These are phyloP conservation scores for Paramecium caudatum DNA, from an alignment of 73 alveolate genomes.

Conservation along the genomic window DNA sequence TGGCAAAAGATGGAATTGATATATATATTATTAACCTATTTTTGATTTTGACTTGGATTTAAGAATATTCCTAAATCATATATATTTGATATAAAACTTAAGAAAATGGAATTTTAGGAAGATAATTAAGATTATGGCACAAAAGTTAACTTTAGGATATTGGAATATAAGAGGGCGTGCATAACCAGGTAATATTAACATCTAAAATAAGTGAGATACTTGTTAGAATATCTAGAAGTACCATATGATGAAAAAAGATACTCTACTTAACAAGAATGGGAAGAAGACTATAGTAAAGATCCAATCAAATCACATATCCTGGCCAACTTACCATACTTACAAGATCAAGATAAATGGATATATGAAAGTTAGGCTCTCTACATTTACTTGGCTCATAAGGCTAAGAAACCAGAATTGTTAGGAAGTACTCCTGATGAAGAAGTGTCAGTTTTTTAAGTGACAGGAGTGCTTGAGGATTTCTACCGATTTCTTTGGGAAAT, in stretches of 20 bases:
- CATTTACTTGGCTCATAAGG: background rate
- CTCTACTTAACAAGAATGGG: background rate
- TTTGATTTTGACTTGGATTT: too few relatives aligned
- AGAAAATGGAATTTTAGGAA: too few relatives aligned
- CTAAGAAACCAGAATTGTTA: background rate
- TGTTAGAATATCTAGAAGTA: conserved; percentile 51
- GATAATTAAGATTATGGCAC: background rate
- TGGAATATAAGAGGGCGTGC: conserved; percentile 52
- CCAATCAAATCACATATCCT: background rate
- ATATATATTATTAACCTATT: background rate
- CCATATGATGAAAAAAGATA: conserved; percentile 45
- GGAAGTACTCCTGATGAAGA: background rate
- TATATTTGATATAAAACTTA: too few relatives aligned
- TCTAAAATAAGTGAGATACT: background rate
- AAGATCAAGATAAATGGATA: conserved; percentile 8
- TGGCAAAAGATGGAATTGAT: background rate
- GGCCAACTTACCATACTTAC: conserved; percentile 43
- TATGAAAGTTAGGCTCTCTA: background rate
- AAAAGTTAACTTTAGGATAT: conserved; percentile 62
- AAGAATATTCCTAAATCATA: too few relatives aligned
- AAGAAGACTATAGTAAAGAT: background rate
- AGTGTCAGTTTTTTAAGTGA: background rate
- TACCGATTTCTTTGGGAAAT: background rate
- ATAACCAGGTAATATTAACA: background rate
- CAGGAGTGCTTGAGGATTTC: background rate